Conservation (phyloP, 2,329 filamentous ascomycete species). For the Trichoderma oligosporum region DNA sequence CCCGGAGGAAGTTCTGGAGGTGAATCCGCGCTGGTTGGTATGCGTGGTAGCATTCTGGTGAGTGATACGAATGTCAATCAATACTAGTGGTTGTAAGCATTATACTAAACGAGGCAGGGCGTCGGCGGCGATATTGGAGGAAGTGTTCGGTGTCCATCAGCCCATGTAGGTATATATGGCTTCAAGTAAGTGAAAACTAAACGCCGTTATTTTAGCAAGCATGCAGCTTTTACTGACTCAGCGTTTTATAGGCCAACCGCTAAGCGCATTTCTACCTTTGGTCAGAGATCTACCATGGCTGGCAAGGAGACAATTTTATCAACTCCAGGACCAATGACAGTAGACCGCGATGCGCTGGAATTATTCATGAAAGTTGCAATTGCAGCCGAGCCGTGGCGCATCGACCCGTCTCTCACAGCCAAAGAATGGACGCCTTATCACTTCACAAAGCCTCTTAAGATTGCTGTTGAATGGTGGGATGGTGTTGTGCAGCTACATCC, state of each 20-base stretch:
- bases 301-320: conserved; percentile 37
- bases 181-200: conserved; percentile 1
- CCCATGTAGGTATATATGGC: conserved; percentile 26
- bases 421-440: conserved; percentile 36
- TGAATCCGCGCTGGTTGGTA: conserved; percentile 39
- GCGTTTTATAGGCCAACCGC: conserved; percentile 23
- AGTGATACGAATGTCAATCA: conserved; percentile 21
- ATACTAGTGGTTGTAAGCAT: background rate
- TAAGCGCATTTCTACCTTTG: conserved; percentile 30
- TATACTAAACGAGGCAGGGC: conserved; percentile 19
- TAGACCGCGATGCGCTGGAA: conserved; percentile 35
- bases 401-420: conserved; percentile 32
- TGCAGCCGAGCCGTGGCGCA: conserved; percentile 32
- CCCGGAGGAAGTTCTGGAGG: conserved; percentile 65
- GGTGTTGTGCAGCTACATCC: conserved; percentile 58
- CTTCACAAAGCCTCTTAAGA: conserved; percentile 46
- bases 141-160: conserved; percentile 37
- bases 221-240: background rate
- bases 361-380: conserved; percentile 35
- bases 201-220: too few species aligned
- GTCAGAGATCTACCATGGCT: conserved; percentile 28
- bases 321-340: conserved; percentile 34
- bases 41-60: conserved; percentile 40
- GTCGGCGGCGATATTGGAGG: conserved; percentile 43
- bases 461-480: conserved; percentile 59